Conservation (phyloP, 139 green algal species). For the Chlorella vulgaris region DNA sequence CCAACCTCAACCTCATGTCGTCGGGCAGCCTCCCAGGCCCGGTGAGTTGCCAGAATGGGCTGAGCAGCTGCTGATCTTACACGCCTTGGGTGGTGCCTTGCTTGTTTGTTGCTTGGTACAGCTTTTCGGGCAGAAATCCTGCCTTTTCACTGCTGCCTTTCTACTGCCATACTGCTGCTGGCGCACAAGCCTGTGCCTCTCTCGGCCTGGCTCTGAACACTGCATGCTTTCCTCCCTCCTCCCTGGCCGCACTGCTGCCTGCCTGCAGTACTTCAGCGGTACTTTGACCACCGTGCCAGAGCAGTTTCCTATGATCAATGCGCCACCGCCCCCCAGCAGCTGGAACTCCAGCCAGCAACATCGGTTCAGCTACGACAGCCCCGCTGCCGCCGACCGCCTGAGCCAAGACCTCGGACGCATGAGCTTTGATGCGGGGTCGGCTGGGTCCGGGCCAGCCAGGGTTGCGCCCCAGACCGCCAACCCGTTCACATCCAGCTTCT, state of each 20-base stretch:
- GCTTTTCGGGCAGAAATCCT: too few species aligned
- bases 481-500: constrained; percentile 38
- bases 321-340: not conserved
- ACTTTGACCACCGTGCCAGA: constrained; percentile 37
- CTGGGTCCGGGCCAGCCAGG: not conserved
- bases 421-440: constrained; percentile 29
- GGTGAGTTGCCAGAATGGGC: too few species aligned
- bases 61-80: too few species aligned
- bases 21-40: not conserved
- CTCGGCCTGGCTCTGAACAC: too few species aligned
- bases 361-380: not conserved
- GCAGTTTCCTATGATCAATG: constrained; percentile 32
- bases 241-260: not conserved
- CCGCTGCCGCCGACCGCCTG: constrained; percentile 9
- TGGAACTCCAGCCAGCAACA: not conserved
- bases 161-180: too few species aligned
- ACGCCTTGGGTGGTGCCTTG: too few species aligned
- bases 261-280: constrained; percentile 21
- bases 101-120: too few species aligned
- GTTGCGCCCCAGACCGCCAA: constrained; percentile 17
- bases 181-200: too few species aligned
- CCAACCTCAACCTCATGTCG: not conserved
- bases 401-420: constrained; percentile 31
- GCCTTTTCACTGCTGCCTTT: too few species aligned
- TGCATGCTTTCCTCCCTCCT: not conserved